Evolutionary conservation across 768 basidiomycete species (phyloP).

Genomic region (Pilatotrama ljubarskyi): DNA sequence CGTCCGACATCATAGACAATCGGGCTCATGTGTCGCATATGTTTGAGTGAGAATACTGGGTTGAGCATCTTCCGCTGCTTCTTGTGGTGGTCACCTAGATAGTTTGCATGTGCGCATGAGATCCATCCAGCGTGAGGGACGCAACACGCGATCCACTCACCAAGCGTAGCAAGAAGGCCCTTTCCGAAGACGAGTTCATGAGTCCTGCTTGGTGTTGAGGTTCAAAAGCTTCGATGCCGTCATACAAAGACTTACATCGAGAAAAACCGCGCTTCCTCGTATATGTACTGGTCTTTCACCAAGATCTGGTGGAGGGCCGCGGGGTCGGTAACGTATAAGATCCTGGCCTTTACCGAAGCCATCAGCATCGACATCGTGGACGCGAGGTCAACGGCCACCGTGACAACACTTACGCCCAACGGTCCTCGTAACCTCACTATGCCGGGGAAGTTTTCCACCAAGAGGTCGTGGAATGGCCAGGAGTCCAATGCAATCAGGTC

Average conservation of each 20-base stretch:
- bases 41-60: constrained; percentile 18
- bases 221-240: neutral
- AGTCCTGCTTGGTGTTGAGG: neutral
- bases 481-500: constrained; percentile 7
- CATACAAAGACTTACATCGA: constrained; percentile 3
- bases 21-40: constrained; percentile 23
- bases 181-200: neutral
- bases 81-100: constrained; percentile 18
- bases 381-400: no score
- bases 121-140: neutral
- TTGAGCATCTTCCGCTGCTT: constrained; percentile 25
- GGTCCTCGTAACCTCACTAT: constrained; percentile 48
- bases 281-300: constrained; percentile 24
- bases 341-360: neutral
- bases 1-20: constrained; percentile 20
- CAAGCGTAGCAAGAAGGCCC: neutral
- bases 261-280: constrained; percentile 17
- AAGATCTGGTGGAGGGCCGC: constrained; percentile 21
- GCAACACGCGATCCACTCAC: neutral
- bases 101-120: no score
- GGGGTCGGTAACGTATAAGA: constrained; percentile 21
- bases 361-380: no score
- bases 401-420: constrained; percentile 46
- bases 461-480: constrained; percentile 13
- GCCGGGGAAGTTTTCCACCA: constrained; percentile 38